Evolutionary conservation across 2,329 filamentous ascomycete genomes (phyloP), one percentile per base, ranked within the genome.

Genomic region (Aureobasidium sp.): DNA sequence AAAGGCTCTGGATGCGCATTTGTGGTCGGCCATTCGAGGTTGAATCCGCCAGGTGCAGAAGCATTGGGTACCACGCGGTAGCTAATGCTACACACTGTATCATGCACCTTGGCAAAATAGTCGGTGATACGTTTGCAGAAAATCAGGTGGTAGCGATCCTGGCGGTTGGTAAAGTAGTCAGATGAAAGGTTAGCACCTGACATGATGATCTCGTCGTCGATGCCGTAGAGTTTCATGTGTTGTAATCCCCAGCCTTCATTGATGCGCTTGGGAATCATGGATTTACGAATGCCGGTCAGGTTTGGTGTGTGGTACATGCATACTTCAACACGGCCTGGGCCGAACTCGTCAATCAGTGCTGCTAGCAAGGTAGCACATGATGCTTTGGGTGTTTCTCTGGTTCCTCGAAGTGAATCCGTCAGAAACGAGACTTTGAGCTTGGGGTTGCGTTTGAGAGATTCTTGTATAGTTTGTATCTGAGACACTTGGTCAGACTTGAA

Each of bases 221-320:
- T 79, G 0, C 94, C 94, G 69, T 99, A 99, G 0, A 99, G 80
- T 80, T 99, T 99, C 93, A 99, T 99, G 72, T 99, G 94, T 73
- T 99, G 94, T 64, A 99, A 77, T 1, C 94, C 94, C 94, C 94
- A 99, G 20, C 94, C 94, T 76, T 99, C 94, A 68, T 99, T 99
- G 72, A 99, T 93, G 23, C 94, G 83, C 71, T 85, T 90, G 0
- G 94, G 94, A 2, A 97, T 84, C 67, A 89, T 80, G 69, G 87
- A 86, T 76, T 97, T 97, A 56, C 87, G 84, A 62, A 95, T 68
- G 0, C 94, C 94, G 2, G 90, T 96, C 66, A 99, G 77, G 70
- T 99, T 99, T 0, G 94, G 94, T 0, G 94, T 99, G 75, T 99
- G 94, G 72, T 95, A 99, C 91, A 99, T 95, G 68, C 92, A 88